These are phyloP conservation scores for Aureobasidium sp. DNA, from an alignment of 2,329 filamentous ascomycete species.

Conservation along the genomic window DNA sequence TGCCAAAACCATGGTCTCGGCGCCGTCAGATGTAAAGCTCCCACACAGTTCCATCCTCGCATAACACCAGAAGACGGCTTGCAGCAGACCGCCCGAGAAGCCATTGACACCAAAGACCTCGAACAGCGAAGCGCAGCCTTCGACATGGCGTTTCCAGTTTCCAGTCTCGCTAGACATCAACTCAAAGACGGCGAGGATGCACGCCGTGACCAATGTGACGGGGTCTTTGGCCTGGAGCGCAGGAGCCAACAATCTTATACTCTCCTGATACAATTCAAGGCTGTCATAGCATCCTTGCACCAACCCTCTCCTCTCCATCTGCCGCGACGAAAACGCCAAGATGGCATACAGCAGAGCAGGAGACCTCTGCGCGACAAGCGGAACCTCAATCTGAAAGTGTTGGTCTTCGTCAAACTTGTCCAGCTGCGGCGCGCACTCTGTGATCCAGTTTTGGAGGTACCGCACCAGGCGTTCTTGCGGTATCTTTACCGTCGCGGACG, in stretches of 20 bases:
- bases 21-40: neutral
- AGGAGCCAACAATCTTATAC: conserved; percentile 1
- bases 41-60: neutral
- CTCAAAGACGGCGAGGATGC: conserved; percentile 1
- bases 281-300: conserved; percentile 4
- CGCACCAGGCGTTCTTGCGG: neutral
- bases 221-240: conserved; percentile 3
- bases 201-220: neutral
- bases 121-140: conserved; percentile 4
- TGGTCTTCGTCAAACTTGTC: conserved; percentile 9
- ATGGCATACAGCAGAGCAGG: conserved; percentile 7
- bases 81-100: conserved; percentile 2
- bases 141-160: conserved; percentile 10
- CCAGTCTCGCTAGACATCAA: conserved; percentile 6
- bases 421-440: conserved; percentile 1
- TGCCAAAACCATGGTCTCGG: neutral
- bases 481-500: conserved; percentile 2
- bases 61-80: conserved; percentile 3
- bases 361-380: neutral
- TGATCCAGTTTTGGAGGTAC: conserved; percentile 4
- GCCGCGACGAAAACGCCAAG: conserved; percentile 4
- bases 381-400: conserved; percentile 5
- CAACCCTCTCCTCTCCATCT: conserved; percentile 2
- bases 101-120: conserved; percentile 4
- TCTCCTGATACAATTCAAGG: conserved; percentile 6